phyloP scores from a whole-genome alignment of 192 early-diverging fungal genomes.

The Umbelopsis isabellina region DNA sequence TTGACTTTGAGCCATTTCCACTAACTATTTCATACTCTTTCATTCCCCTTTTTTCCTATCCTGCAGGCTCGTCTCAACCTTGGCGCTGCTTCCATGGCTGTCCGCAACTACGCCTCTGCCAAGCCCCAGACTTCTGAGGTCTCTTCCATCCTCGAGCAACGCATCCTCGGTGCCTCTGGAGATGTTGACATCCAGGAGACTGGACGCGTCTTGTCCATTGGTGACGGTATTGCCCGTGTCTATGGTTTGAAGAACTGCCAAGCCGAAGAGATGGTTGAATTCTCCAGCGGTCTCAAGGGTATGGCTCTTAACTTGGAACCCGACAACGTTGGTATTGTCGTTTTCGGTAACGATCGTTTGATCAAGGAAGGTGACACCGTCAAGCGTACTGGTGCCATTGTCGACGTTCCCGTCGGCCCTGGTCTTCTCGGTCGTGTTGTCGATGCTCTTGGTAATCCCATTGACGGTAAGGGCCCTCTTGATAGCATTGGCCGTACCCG shows the following conservation, averaged over 20 bases:
- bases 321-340: constrained; percentile 99
- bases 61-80: constrained; percentile 54
- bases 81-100: constrained; percentile 52
- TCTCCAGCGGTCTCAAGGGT: constrained; percentile 98
- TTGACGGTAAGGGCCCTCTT: constrained; percentile 98
- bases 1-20: not conserved
- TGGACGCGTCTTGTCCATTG: constrained; percentile 98
- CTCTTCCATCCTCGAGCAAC: constrained; percentile 96
- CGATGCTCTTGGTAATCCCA: constrained; percentile 98
- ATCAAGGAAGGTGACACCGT: constrained; percentile 99
- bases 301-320: constrained; percentile 99
- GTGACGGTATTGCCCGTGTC: constrained; percentile 99
- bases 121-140: constrained; percentile 89
- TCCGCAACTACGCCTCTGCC: constrained; percentile 56
- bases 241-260: constrained; percentile 97
- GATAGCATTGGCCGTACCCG: constrained; percentile 82
- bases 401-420: constrained; percentile 95
- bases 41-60: not conserved
- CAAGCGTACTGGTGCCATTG: constrained; percentile 98
- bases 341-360: constrained; percentile 99
- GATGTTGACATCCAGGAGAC: constrained; percentile 95
- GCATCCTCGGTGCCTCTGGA: constrained; percentile 86
- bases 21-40: not conserved
- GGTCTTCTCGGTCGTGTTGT: constrained; percentile 95
- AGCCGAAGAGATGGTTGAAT: constrained; percentile 99